Evolutionary conservation across 768 basidiomycete species (phyloP).

Genomic region (Pholiota molesta): DNA sequence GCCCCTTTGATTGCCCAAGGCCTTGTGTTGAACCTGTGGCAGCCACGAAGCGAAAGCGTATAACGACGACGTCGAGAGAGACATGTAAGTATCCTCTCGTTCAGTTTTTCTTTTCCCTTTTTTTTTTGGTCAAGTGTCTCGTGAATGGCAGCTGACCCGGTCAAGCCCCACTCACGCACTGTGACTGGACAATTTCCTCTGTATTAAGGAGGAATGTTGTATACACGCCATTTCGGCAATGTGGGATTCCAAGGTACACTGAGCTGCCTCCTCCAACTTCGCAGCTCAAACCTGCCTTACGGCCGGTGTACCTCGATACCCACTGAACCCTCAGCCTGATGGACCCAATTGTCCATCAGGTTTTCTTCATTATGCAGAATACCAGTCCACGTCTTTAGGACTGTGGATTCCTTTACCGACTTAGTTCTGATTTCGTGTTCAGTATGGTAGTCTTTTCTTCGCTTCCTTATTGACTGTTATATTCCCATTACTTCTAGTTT

Average conservation of each 20-base stretch:
- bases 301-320: constrained; percentile 4
- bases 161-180: not conserved
- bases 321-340: constrained; percentile 10
- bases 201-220: constrained; percentile 2
- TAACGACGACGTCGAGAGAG: constrained; percentile 64
- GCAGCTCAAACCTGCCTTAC: not conserved
- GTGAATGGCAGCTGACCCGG: not conserved
- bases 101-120: too few relatives aligned
- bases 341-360: constrained; percentile 1
- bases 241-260: constrained; percentile 1
- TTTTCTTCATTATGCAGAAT: too few relatives aligned
- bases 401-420: too few relatives aligned
- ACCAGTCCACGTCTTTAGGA: too few relatives aligned
- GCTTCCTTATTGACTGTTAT: not conserved
- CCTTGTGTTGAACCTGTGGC: not conserved
- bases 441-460: too few relatives aligned
- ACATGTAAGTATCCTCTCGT: constrained; percentile 59
- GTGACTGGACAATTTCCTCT: not conserved
- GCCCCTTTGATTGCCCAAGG: not conserved
- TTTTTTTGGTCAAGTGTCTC: not conserved
- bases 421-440: too few relatives aligned
- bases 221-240: constrained; percentile 1
- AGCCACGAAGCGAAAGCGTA: constrained; percentile 78
- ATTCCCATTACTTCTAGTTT: constrained; percentile 41
- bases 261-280: not conserved